phyloP scores from a whole-genome alignment of 2,329 filamentous ascomycete genomes.

The Aspergillus latus region DNA sequence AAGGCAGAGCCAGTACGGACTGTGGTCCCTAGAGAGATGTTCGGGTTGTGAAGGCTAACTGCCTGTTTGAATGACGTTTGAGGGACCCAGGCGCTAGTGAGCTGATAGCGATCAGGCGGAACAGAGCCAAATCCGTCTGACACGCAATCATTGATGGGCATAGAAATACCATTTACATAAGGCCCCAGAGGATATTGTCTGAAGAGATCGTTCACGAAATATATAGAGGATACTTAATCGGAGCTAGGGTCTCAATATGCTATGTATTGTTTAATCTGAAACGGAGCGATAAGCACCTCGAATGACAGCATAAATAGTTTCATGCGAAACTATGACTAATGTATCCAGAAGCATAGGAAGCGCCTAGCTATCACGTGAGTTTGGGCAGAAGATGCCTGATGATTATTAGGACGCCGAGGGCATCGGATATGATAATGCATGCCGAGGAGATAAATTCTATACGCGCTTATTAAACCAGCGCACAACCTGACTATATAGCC shows the following conservation, averaged over 20 bases:
- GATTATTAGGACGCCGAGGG: too few species aligned
- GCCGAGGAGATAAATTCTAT: too few species aligned
- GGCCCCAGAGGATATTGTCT: neutral
- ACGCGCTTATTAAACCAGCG: neutral
- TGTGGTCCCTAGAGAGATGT: slow-evolving; percentile 3
- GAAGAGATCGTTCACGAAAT: too few species aligned
- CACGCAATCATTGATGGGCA: slow-evolving; percentile 16
- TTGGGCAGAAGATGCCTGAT: too few species aligned
- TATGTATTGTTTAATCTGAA: too few species aligned
- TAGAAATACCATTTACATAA: neutral
- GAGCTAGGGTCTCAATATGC: too few species aligned
- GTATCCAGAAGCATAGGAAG: too few species aligned
- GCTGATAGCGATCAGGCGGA: slow-evolving; percentile 26
- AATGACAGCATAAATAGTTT: neutral
- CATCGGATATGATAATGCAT: too few species aligned
- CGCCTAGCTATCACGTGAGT: too few species aligned
- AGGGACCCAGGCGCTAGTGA: slow-evolving; percentile 23
- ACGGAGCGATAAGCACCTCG: too few species aligned
- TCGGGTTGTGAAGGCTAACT: slow-evolving; percentile 18
- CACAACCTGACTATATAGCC: neutral
- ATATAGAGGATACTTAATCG: too few species aligned
- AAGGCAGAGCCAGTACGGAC: slow-evolving; percentile 6
- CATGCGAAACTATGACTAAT: neutral
- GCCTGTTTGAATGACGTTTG: slow-evolving; percentile 33
- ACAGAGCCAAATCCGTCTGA: slow-evolving; percentile 21